A percentile compares a stretch with the other conserved stretches of the same genome.
These are phyloP conservation scores for Jasminum sambac DNA, from an alignment of 257 asterid genomes.

Conservation along the genomic window DNA sequence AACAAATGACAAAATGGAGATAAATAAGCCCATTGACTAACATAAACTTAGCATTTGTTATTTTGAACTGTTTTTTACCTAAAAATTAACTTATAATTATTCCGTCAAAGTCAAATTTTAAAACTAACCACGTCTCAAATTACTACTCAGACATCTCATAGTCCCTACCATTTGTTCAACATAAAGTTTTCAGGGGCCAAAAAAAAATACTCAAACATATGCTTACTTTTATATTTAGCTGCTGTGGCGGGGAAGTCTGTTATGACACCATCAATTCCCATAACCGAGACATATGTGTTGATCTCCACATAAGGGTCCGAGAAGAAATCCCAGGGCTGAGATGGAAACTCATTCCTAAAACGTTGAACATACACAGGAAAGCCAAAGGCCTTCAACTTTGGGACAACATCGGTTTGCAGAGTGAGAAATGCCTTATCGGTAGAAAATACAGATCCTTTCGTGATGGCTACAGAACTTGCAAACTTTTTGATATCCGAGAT, in stretches of 20 bases:
- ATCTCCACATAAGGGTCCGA: slow-evolving; percentile 75
- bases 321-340: slow-evolving; percentile 91
- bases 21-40: too few species aligned
- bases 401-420: slow-evolving; percentile 47
- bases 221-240: slow-evolving; percentile 73
- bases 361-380: slow-evolving; percentile 57
- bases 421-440: slow-evolving; percentile 25
- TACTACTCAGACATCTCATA: too few species aligned
- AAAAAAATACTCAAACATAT: slow-evolving; percentile 7
- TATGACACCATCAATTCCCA: slow-evolving; percentile 52
- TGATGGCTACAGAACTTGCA: slow-evolving; percentile 62
- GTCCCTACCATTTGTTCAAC: too few species aligned
- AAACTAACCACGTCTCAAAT: too few species aligned
- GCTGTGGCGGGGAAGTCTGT: slow-evolving; percentile 80
- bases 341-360: slow-evolving; percentile 69
- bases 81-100: too few species aligned
- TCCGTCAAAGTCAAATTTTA: too few species aligned
- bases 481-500: slow-evolving; percentile 56
- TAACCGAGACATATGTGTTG: slow-evolving; percentile 30
- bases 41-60: too few species aligned
- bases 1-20: not conserved
- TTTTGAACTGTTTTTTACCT: too few species aligned
- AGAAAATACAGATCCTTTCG: slow-evolving; percentile 58
- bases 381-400: slow-evolving; percentile 48
- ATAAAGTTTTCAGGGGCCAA: too few species aligned